These are phyloP conservation scores for Erodium maritimum DNA, from an alignment of 345 rosid genomes.

Conservation along the genomic window DNA sequence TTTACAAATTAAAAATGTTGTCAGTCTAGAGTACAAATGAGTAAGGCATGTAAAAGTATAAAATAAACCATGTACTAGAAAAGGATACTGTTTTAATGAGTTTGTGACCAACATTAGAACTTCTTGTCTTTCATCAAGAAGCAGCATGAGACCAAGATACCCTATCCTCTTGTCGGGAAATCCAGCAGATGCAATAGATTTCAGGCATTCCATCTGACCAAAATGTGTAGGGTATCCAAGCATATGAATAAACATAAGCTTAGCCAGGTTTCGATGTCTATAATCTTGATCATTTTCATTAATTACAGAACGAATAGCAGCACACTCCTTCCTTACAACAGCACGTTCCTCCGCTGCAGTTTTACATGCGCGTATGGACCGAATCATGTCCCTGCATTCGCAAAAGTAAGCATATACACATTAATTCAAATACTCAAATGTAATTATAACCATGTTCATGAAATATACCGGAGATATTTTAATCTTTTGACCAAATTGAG, in stretches of 20 bases:
- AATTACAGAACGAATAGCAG: conserved; percentile 77
- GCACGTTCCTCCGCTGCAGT: conserved; percentile 99
- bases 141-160: conserved; percentile 93
- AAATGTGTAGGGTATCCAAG: conserved; percentile 99
- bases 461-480: neutral
- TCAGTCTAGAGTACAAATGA: neutral
- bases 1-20: neutral
- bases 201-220: conserved; percentile 99
- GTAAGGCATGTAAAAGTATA: neutral
- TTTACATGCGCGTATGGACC: conserved; percentile 94
- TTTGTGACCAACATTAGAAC: conserved; percentile 98
- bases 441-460: neutral
- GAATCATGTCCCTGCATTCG: conserved; percentile 92
- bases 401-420: conserved; percentile 4
- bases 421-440: neutral
- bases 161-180: conserved; percentile 99
- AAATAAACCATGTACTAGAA: neutral
- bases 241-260: conserved; percentile 99
- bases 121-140: conserved; percentile 99
- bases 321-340: conserved; percentile 98
- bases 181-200: conserved; percentile 87
- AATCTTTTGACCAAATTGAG: neutral
- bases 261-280: conserved; percentile 92
- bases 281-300: conserved; percentile 87
- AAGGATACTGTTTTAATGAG: conserved; percentile 98